Base-by-base conservation (phyloP, 2,329 filamentous ascomycete genomes). In the Colletotrichum filicis region DNA sequence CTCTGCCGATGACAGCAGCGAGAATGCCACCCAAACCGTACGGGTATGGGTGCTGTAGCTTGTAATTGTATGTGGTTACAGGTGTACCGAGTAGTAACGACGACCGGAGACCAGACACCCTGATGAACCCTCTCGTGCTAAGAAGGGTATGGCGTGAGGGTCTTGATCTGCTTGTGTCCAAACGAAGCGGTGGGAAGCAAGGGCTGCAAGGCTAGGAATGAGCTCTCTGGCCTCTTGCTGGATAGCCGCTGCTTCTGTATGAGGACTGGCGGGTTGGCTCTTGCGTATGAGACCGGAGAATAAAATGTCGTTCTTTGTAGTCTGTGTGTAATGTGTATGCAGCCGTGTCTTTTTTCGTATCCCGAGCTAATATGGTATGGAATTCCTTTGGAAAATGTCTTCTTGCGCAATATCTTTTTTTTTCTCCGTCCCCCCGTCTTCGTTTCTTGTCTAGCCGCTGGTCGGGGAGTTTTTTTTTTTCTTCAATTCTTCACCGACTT, bases 1-100 rank as follows among this genome's bases (percentile, higher is more conserved):
- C 71, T 65, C 49, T 74, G 62, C 58, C 37, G 37, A 67, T 62
- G 71, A 74, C 71, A 74, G 71, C 69, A 68, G 52, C 42, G 32
- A 46, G 28, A 30, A 32, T 16, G 60, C 46, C 61, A 53, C 42
- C 14, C 28, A 32, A 26, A 49, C 26, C 42, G 46, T 42, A 52
- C 46, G 30, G 28, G 14, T 52, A 28, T 7, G 37, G 59, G 59
- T 63, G 19, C 42, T n/a, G 60, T 63, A 24, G 26, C 46, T 26
- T 28, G 60, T 30, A 32, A 30, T 24, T 30, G 5, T n/a, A 30
- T 68, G 57, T 24, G 30, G 37, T 24, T 57, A 35, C 19, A 26
- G 68, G 62, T 32, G 61, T 9, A 42, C 37, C 52, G 26, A 37
- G 64, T 22, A 32, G 30, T 24, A 28, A 24, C 37, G 49, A 37